Percentiles rank a stretch among this genome's conserved stretches.
These are phyloP conservation scores for Trichomonas vaginalis DNA, from an alignment of 208 protist species.

Conservation along the genomic window DNA sequence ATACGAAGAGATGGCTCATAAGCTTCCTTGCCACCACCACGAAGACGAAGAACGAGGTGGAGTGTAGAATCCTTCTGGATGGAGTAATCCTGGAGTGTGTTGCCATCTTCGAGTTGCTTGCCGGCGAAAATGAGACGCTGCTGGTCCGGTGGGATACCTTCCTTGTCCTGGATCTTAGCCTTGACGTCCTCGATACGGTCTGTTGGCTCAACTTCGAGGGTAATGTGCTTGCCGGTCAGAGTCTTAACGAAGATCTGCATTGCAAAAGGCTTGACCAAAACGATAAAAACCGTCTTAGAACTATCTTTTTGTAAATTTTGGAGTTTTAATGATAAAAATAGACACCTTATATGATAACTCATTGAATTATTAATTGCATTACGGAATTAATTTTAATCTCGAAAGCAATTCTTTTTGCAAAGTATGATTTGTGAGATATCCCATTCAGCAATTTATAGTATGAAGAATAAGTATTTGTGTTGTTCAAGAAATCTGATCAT, in stretches of 20 bases:
- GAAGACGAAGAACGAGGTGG: slow-evolving; percentile 66
- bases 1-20: neutral
- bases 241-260: slow-evolving; percentile 90
- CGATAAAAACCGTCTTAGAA: neutral
- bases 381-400: too few species aligned
- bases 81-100: slow-evolving; percentile 45
- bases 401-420: too few species aligned
- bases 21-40: slow-evolving; percentile 96
- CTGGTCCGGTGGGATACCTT: slow-evolving; percentile 59
- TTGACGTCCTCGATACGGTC: slow-evolving; percentile 90
- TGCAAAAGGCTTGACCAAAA: neutral
- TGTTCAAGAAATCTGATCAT: too few species aligned
- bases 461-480: too few species aligned
- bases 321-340: too few species aligned
- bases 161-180: slow-evolving; percentile 94
- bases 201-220: slow-evolving; percentile 77
- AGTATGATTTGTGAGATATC: too few species aligned
- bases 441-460: too few species aligned
- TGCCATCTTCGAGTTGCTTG: slow-evolving; percentile 54
- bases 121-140: slow-evolving; percentile 54
- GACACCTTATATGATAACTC: too few species aligned
- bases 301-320: too few species aligned
- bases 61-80: slow-evolving; percentile 95
- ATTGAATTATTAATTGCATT: too few species aligned
- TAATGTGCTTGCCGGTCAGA: slow-evolving; percentile 90